phyloP scores from a whole-genome alignment of 1,284 basidiomycete species.

The Cutaneotrichosporon spelunceum region DNA sequence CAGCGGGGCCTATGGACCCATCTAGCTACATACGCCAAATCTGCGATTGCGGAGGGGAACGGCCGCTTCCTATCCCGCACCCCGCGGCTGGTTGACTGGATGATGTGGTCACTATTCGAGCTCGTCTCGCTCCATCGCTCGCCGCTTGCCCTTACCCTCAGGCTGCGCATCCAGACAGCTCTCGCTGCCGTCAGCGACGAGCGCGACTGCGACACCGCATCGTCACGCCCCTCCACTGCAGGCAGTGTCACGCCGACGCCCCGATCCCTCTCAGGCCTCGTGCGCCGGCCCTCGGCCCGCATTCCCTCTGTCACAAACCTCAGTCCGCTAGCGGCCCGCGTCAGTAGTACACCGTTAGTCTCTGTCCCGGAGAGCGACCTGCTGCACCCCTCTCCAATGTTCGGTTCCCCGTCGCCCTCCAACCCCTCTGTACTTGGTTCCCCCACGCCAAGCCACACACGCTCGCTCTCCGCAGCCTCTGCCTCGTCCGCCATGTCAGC shows the following conservation, averaged over 20 bases:
- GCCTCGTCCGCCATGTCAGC: not conserved
- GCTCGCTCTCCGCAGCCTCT: not conserved
- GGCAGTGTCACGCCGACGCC: not conserved
- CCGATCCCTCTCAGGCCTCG: conserved; percentile 9
- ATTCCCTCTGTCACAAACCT: not conserved
- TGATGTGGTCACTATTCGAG: conserved; percentile 69
- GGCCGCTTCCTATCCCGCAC: conserved; percentile 24
- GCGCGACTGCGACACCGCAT: not conserved
- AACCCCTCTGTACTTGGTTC: not conserved
- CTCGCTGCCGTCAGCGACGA: not conserved
- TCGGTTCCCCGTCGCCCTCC: not conserved
- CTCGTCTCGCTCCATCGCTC: conserved; percentile 62
- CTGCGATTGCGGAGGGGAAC: conserved; percentile 27
- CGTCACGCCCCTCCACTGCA: not conserved
- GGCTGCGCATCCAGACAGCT: conserved; percentile 57
- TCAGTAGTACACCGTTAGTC: not conserved
- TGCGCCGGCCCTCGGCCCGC: conserved; percentile 16
- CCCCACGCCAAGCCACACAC: not conserved
- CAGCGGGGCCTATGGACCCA: conserved; percentile 42
- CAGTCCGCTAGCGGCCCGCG: not conserved
- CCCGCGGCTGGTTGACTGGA: conserved; percentile 59
- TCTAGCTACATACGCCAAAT: conserved; percentile 18
- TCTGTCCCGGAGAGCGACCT: not conserved
- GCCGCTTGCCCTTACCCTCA: conserved; percentile 65
- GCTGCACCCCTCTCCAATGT: not conserved